Conservation (phyloP, 129 eudicot species). For the Calendula officinalis region DNA sequence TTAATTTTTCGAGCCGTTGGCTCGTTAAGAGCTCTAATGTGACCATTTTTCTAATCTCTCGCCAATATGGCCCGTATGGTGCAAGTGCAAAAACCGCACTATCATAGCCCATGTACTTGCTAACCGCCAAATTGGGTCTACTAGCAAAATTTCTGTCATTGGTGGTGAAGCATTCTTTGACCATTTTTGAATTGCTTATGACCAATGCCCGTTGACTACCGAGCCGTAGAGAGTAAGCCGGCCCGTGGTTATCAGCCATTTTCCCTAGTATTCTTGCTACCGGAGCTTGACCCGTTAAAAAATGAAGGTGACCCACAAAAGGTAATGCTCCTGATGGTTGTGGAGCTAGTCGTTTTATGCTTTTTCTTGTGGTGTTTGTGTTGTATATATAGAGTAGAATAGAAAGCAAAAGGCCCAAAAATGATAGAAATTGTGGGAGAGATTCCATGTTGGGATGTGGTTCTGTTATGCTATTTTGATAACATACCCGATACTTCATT, state of each 20-base stretch:
- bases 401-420: conserved; percentile 1
- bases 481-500: not conserved
- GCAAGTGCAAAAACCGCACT: conserved; percentile 45
- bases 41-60: conserved; percentile 52
- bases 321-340: conserved; percentile 59
- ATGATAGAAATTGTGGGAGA: conserved; percentile 5
- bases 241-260: conserved; percentile 46
- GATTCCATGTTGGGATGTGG: conserved; percentile 12
- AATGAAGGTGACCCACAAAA: conserved; percentile 59
- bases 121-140: conserved; percentile 51
- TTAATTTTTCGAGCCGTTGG: conserved; percentile 43
- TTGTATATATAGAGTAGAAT: conserved; percentile 11
- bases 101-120: conserved; percentile 47
- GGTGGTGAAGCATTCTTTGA: conserved; percentile 55
- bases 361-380: conserved; percentile 3
- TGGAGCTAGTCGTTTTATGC: conserved; percentile 35
- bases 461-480: not conserved
- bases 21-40: conserved; percentile 46
- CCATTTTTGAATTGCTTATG: conserved; percentile 46
- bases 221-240: conserved; percentile 50
- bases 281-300: conserved; percentile 38
- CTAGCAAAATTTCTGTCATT: conserved; percentile 52
- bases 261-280: conserved; percentile 49
- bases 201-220: conserved; percentile 52
- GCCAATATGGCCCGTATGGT: conserved; percentile 67